Conservation (phyloP, 805 yeast genomes). For the Candida sanyiensis region DNA sequence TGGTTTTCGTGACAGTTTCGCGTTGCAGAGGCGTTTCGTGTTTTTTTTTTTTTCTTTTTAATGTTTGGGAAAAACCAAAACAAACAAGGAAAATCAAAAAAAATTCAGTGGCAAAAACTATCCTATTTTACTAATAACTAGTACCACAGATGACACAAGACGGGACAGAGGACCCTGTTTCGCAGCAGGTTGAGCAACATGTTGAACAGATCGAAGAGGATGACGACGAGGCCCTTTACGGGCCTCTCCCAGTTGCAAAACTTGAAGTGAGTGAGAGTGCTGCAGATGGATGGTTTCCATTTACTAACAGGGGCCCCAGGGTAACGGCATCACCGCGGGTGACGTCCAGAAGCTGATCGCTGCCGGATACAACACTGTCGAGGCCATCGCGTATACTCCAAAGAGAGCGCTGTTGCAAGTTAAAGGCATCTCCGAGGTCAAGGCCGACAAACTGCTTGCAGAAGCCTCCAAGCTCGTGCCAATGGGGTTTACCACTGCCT, state of each 20-base stretch:
- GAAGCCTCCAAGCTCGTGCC: constrained; percentile 89
- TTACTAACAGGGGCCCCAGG: too few relatives aligned
- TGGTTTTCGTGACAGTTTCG: constrained; percentile 7
- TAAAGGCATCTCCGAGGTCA: constrained; percentile 92
- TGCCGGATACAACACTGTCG: constrained; percentile 84
- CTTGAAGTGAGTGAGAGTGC: constrained; percentile 39
- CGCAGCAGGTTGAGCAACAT: constrained; percentile 1
- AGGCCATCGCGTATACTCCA: constrained; percentile 90
- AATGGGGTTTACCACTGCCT: constrained; percentile 95
- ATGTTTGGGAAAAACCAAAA: constrained; percentile 14
- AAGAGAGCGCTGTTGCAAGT: constrained; percentile 69
- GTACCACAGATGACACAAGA: constrained; percentile 5
- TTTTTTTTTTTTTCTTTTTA: background rate
- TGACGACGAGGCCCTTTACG: constrained; percentile 50
- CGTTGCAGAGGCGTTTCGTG: constrained; percentile 7
- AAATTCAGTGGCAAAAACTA: background rate
- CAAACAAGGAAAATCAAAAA: constrained; percentile 9
- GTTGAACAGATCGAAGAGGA: constrained; percentile 21
- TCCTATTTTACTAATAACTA: too few relatives aligned
- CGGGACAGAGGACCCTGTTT: constrained; percentile 4
- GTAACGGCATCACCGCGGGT: constrained; percentile 77
- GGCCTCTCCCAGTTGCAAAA: constrained; percentile 50
- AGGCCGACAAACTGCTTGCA: constrained; percentile 76
- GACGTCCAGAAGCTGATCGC: constrained; percentile 79
- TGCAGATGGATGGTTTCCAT: too few relatives aligned